phyloP scores from a whole-genome alignment of 208 protist genomes.

The Borovskyia barvae region DNA sequence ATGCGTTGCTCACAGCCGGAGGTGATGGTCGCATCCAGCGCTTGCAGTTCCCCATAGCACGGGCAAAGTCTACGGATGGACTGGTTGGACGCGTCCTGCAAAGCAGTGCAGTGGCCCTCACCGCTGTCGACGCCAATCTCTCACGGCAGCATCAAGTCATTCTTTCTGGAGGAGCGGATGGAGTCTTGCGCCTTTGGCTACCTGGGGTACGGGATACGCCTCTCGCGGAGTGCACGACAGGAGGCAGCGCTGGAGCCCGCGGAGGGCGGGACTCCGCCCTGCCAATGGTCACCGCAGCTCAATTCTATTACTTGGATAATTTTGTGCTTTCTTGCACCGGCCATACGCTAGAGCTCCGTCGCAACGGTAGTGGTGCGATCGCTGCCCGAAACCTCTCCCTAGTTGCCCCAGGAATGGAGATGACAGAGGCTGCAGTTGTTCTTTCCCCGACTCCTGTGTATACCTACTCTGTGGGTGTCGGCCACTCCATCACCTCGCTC shows the following conservation, averaged over 20 bases:
- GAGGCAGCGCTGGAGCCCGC: no score
- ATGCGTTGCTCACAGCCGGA: conserved; percentile 45
- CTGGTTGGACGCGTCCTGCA: conserved; percentile 31
- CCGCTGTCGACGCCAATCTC: conserved; percentile 52
- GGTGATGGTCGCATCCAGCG: conserved; percentile 36
- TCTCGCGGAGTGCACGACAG: conserved; percentile 1
- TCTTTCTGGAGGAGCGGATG: conserved; percentile 54
- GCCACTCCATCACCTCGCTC: conserved; percentile 56
- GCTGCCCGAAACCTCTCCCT: neutral
- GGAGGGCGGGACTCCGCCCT: neutral
- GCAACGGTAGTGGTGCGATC: neutral
- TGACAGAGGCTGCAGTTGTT: conserved; percentile 21
- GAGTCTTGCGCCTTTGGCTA: conserved; percentile 54
- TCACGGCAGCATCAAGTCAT: conserved; percentile 53
- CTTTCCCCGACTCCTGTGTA: conserved; percentile 36
- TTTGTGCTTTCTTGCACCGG: conserved; percentile 56
- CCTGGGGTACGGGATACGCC: conserved; percentile 30
- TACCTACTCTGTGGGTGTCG: conserved; percentile 15
- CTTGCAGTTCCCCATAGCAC: conserved; percentile 46
- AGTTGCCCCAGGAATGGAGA: no score
- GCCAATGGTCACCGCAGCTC: conserved; percentile 34
- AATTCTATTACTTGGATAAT: conserved; percentile 83
- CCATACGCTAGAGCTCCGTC: conserved; percentile 39
- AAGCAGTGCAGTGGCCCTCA: conserved; percentile 36
- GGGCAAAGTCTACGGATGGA: conserved; percentile 26